Evolutionary conservation across 2,329 filamentous ascomycete genomes (phyloP).

Genomic region (Pseudopyricularia javanii): DNA sequence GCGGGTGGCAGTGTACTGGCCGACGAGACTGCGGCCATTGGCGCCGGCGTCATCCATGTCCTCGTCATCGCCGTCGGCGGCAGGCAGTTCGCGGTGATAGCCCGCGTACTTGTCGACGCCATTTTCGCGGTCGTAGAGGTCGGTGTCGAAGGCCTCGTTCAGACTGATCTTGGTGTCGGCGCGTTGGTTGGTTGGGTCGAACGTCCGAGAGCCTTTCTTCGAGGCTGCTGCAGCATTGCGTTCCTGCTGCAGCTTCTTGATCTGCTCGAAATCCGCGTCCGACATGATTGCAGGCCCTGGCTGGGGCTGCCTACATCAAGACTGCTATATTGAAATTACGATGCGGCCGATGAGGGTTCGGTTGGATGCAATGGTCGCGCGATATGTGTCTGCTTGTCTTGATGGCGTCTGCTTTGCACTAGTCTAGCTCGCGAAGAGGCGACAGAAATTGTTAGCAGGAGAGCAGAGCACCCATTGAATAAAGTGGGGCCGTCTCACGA

Average conservation of each 20-base stretch:
- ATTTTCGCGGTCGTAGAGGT: slow-evolving; percentile 66
- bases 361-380: neutral
- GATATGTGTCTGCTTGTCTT: neutral
- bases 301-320: slow-evolving; percentile 3
- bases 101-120: slow-evolving; percentile 72
- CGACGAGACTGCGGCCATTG: slow-evolving; percentile 66
- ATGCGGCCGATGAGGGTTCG: neutral
- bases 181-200: slow-evolving; percentile 70
- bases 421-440: neutral
- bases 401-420: neutral
- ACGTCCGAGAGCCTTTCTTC: slow-evolving; percentile 72
- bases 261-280: slow-evolving; percentile 76
- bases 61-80: slow-evolving; percentile 65
- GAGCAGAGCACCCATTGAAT: neutral
- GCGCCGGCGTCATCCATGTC: slow-evolving; percentile 67
- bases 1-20: slow-evolving; percentile 89
- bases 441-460: neutral
- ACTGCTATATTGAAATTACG: neutral
- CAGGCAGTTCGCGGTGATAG: slow-evolving; percentile 82
- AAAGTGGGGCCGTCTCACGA: neutral
- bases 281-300: slow-evolving; percentile 37
- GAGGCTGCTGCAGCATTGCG: slow-evolving; percentile 68
- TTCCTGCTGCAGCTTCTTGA: slow-evolving; percentile 83
- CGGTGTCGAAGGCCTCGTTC: slow-evolving; percentile 77
- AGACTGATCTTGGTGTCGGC: slow-evolving; percentile 86